Conservation (phyloP, 2,329 filamentous ascomycete species). For the Curvularia sp. region DNA sequence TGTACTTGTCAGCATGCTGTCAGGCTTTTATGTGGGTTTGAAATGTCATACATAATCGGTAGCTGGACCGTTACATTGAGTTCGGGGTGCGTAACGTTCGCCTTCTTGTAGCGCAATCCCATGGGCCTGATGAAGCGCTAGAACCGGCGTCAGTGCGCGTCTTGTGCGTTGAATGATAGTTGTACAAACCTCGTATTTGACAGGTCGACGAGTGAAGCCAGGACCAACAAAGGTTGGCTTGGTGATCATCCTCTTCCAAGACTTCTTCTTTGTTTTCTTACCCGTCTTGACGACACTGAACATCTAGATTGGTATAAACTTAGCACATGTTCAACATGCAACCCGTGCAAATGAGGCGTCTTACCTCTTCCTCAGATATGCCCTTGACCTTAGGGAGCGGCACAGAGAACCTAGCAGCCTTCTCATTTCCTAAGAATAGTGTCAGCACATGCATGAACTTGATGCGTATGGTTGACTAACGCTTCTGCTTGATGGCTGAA, state of each 20-base stretch:
- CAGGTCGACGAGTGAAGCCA: constrained; percentile 87
- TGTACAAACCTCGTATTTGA: constrained; percentile 65
- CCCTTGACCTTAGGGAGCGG: constrained; percentile 93
- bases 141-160: background rate
- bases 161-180: background rate
- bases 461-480: constrained; percentile 46
- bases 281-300: constrained; percentile 97
- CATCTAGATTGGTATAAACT: constrained; percentile 56
- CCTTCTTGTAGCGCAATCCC: constrained; percentile 81
- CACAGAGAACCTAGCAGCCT: constrained; percentile 91
- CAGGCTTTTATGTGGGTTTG: background rate
- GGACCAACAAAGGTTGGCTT: constrained; percentile 89
- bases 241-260: constrained; percentile 76
- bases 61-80: constrained; percentile 87
- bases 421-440: constrained; percentile 59
- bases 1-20: constrained; percentile 4
- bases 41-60: constrained; percentile 53
- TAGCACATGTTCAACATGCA: background rate
- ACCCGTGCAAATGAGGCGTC: background rate
- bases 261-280: constrained; percentile 82
- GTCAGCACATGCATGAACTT: background rate
- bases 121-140: constrained; percentile 53
- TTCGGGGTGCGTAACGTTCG: constrained; percentile 76
- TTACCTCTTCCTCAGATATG: constrained; percentile 82
- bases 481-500: constrained; percentile 93